These are phyloP conservation scores for Hippophae tibetana DNA, from an alignment of 306 rosid species.

Conservation along the genomic window DNA sequence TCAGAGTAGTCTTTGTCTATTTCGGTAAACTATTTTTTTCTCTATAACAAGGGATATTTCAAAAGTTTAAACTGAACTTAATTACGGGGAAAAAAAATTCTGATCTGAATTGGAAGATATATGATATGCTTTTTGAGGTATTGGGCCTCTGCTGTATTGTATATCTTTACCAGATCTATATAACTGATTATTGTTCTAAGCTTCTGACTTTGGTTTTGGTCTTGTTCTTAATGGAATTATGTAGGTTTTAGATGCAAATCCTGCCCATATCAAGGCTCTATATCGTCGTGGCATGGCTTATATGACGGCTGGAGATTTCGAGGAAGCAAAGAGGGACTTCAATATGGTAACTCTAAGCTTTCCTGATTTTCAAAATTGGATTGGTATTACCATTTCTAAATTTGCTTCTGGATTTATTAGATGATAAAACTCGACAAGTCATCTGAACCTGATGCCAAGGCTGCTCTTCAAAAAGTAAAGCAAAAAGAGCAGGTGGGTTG, in stretches of 20 bases:
- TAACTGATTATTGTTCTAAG: no score
- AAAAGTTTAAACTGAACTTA: no score
- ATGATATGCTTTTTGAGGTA: no score
- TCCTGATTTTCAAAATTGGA: not conserved
- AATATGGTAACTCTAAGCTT: constrained; percentile 41
- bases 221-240: constrained; percentile 18
- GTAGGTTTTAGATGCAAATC: constrained; percentile 90
- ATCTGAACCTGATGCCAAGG: constrained; percentile 70
- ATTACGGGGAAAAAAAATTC: no score
- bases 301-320: constrained; percentile 75
- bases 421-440: constrained; percentile 76
- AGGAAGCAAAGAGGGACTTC: constrained; percentile 81
- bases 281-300: constrained; percentile 98
- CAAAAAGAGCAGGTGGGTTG: constrained; percentile 68
- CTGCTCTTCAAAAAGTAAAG: constrained; percentile 71
- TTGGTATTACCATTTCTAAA: constrained; percentile 14
- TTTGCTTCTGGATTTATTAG: constrained; percentile 26
- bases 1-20: no score
- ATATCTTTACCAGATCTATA: no score
- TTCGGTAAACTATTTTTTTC: no score
- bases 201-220: constrained; percentile 8
- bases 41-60: no score
- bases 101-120: no score
- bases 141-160: no score
- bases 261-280: constrained; percentile 81